A percentile compares a stretch with the other conserved stretches of the same genome.
Conservation (phyloP, 352 stramenopile species). For the Thraustochytrium striatum region DNA sequence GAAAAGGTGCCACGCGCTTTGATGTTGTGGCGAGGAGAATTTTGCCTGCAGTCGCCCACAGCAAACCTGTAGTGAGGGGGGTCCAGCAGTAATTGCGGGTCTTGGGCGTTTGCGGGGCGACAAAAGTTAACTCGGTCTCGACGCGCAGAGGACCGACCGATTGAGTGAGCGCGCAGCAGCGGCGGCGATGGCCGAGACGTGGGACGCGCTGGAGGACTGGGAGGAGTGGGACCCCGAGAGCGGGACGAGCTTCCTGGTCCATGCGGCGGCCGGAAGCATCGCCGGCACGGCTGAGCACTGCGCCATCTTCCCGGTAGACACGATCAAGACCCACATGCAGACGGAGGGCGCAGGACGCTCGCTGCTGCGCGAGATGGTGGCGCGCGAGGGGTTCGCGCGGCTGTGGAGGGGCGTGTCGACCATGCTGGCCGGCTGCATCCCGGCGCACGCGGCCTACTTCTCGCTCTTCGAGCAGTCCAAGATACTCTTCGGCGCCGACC, state of each 20-base stretch:
- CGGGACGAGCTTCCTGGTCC: constrained; percentile 80
- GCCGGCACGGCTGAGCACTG: constrained; percentile 94
- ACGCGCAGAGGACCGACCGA: no score
- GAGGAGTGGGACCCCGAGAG: constrained; percentile 87
- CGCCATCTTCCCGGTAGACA: constrained; percentile 94
- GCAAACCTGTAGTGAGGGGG: no score
- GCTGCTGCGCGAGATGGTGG: background rate
- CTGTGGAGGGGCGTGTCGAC: constrained; percentile 95
- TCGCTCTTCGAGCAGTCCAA: constrained; percentile 84
- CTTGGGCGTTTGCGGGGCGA: no score
- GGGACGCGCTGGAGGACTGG: constrained; percentile 67
- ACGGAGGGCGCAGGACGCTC: constrained; percentile 60
- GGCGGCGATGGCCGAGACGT: constrained; percentile 38
- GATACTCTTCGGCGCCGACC: constrained; percentile 68
- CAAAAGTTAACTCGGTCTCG: no score
- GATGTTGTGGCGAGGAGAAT: no score
- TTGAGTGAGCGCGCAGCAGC: background rate
- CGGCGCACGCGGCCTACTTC: constrained; percentile 88
- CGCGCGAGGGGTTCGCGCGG: constrained; percentile 59
- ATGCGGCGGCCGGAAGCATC: constrained; percentile 87
- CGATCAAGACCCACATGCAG: constrained; percentile 91
- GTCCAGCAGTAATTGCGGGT: no score
- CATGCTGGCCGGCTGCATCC: constrained; percentile 94
- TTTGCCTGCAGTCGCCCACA: no score
- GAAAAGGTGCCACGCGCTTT: no score